Percentiles rank a stretch among this genome's conserved stretches.
Evolutionary conservation across 2,329 filamentous ascomycete genomes (phyloP).

Genomic region (Ploettnerulaceae sp.): DNA sequence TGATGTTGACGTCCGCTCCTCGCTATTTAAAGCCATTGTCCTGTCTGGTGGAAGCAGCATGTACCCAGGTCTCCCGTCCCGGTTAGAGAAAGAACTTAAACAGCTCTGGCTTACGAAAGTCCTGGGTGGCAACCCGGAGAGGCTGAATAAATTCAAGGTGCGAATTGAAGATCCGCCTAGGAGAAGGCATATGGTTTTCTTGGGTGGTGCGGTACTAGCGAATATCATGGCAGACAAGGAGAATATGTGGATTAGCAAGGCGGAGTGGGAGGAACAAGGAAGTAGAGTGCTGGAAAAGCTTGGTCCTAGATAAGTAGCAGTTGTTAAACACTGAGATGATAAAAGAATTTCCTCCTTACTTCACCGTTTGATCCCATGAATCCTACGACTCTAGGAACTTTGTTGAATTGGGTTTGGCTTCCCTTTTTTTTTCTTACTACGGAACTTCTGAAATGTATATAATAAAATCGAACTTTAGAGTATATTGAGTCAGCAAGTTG

Average conservation of each 20-base stretch:
- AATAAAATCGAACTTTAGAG: too few relatives aligned
- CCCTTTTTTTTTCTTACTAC: too few relatives aligned
- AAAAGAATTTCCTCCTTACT: too few relatives aligned
- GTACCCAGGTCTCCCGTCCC: constrained; percentile 93
- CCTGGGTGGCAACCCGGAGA: constrained; percentile 84
- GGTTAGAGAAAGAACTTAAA: constrained; percentile 97
- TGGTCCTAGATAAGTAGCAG: constrained; percentile 79
- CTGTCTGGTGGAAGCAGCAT: constrained; percentile 96
- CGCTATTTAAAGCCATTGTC: constrained; percentile 95
- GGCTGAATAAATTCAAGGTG: constrained; percentile 98
- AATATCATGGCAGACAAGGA: constrained; percentile 99
- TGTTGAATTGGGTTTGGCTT: too few relatives aligned
- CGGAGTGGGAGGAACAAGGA: constrained; percentile 95
- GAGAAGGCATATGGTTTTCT: constrained; percentile 98
- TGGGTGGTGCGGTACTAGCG: constrained; percentile 91
- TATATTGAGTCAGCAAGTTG: too few relatives aligned
- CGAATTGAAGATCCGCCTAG: constrained; percentile 96
- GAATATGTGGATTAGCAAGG: constrained; percentile 79
- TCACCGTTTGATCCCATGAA: too few relatives aligned
- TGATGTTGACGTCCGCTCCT: constrained; percentile 90
- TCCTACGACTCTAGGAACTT: too few relatives aligned
- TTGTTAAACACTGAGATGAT: too few relatives aligned
- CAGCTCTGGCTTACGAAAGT: constrained; percentile 96
- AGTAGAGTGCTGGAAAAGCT: constrained; percentile 81
- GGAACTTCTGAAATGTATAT: too few relatives aligned